A percentile compares a stretch with the other conserved stretches of the same genome.
Conservation (phyloP, 192 early-diverging fungal species). For the Entomortierella beljakovae region DNA sequence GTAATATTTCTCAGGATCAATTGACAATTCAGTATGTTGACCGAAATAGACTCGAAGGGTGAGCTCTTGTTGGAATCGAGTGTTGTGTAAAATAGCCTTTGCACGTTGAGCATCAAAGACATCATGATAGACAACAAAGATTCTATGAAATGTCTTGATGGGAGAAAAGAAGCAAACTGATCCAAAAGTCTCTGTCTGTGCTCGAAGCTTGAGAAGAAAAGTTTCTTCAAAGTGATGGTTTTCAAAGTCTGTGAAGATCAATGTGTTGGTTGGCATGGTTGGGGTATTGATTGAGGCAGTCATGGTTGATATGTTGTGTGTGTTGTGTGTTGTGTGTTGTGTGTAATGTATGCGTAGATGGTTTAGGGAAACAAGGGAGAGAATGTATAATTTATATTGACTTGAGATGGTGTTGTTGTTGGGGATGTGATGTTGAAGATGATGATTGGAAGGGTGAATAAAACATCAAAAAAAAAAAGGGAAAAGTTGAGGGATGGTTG, state of each 20-base stretch:
- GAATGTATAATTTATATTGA: too few species aligned
- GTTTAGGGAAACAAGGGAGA: too few species aligned
- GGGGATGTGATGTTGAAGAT: too few species aligned
- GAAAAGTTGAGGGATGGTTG: too few species aligned
- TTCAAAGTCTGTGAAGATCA: constrained; percentile 63
- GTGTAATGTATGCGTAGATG: too few species aligned
- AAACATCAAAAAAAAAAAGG: too few species aligned
- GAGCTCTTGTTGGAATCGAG: constrained; percentile 37
- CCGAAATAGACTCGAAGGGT: constrained; percentile 66
- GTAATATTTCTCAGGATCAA: constrained; percentile 42
- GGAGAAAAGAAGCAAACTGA: constrained; percentile 60
- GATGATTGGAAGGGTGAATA: too few species aligned
- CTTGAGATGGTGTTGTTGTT: too few species aligned
- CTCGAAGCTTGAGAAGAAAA: constrained; percentile 47
- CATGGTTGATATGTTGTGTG: neutral
- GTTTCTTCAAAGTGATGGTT: constrained; percentile 44
- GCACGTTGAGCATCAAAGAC: constrained; percentile 56
- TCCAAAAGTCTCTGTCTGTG: constrained; percentile 57
- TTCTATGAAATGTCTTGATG: constrained; percentile 64
- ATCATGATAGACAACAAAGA: constrained; percentile 64
- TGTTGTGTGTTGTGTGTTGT: constrained; percentile 3
- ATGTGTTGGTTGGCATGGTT: constrained; percentile 62
- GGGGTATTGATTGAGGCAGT: neutral
- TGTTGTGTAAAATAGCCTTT: constrained; percentile 55
- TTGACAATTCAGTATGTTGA: constrained; percentile 48